These are phyloP conservation scores for Debaryomyces fabryi DNA, from an alignment of 1,139 yeast species.

Conservation along the genomic window DNA sequence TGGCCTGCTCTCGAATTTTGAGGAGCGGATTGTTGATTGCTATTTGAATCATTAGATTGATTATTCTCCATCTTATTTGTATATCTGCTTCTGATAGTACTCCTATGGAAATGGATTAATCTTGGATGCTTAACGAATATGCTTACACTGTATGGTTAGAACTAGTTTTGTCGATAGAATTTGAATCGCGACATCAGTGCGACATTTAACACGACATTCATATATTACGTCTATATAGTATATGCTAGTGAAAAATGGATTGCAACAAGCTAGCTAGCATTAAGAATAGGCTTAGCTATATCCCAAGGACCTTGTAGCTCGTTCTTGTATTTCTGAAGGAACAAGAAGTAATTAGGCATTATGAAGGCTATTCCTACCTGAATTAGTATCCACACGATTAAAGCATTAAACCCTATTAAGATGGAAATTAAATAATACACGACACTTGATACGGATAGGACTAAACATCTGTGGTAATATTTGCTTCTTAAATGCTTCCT, in stretches of 20 bases:
- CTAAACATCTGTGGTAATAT: constrained; percentile 38
- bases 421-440: constrained; percentile 25
- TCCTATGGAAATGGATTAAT: background rate
- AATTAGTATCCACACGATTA: constrained; percentile 51
- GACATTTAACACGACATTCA: constrained; percentile 9
- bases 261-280: background rate
- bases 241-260: background rate
- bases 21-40: constrained; percentile 5
- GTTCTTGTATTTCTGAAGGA: constrained; percentile 78
- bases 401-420: constrained; percentile 27
- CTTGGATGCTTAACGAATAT: background rate
- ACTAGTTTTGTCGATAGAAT: constrained; percentile 3
- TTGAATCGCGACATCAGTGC: constrained; percentile 4
- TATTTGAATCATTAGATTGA: constrained; percentile 12
- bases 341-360: constrained; percentile 71
- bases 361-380: constrained; percentile 54
- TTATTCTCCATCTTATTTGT: constrained; percentile 11
- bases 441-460: constrained; percentile 20
- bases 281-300: constrained; percentile 68
- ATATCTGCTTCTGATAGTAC: background rate
- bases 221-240: background rate
- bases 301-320: constrained; percentile 96
- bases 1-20: constrained; percentile 5
- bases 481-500: constrained; percentile 34
- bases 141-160: background rate